Percentiles rank a stretch among this genome's conserved stretches.
These are phyloP conservation scores for Thalassiosira exigua DNA, from an alignment of 352 stramenopile species.

Conservation along the genomic window DNA sequence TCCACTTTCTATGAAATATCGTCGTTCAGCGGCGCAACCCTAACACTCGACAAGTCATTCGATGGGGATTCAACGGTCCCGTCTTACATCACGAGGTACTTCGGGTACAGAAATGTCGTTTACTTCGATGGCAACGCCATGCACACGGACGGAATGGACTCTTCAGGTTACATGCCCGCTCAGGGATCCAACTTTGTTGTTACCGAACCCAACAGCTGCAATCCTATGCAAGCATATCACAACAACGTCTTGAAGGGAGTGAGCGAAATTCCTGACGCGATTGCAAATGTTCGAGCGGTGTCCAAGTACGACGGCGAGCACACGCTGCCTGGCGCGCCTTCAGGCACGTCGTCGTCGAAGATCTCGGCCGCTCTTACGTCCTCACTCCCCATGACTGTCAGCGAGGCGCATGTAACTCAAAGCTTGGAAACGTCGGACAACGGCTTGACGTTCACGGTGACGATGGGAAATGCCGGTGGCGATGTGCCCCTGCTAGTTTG, in stretches of 20 bases:
- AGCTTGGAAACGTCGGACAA: conserved; percentile 59
- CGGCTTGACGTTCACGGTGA: conserved; percentile 76
- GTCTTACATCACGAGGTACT: conserved; percentile 52
- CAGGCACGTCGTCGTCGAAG: conserved; percentile 28
- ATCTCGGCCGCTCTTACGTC: conserved; percentile 47
- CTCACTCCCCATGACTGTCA: conserved; percentile 57
- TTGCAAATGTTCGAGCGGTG: conserved; percentile 42
- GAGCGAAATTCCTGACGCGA: conserved; percentile 46
- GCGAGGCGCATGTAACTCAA: conserved; percentile 54
- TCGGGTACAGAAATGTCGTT: conserved; percentile 78
- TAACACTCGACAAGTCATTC: conserved; percentile 47
- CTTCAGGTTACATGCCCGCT: conserved; percentile 38
- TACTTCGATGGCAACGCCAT: conserved; percentile 87
- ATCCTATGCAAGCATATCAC: conserved; percentile 51
- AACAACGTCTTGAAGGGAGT: conserved; percentile 59
- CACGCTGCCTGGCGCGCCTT: conserved; percentile 44
- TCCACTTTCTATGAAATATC: conserved; percentile 49
- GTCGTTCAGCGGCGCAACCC: conserved; percentile 22
- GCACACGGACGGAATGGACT: conserved; percentile 55
- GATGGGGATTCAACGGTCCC: conserved; percentile 22
- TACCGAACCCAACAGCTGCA: conserved; percentile 44
- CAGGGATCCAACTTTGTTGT: conserved; percentile 54
- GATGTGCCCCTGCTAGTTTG: conserved; percentile 80
- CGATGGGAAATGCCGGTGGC: conserved; percentile 66
- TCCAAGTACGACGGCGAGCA: conserved; percentile 53